phyloP scores from a whole-genome alignment of 2,329 filamentous ascomycete species.

The Ophiostoma triangulosporum region DNA sequence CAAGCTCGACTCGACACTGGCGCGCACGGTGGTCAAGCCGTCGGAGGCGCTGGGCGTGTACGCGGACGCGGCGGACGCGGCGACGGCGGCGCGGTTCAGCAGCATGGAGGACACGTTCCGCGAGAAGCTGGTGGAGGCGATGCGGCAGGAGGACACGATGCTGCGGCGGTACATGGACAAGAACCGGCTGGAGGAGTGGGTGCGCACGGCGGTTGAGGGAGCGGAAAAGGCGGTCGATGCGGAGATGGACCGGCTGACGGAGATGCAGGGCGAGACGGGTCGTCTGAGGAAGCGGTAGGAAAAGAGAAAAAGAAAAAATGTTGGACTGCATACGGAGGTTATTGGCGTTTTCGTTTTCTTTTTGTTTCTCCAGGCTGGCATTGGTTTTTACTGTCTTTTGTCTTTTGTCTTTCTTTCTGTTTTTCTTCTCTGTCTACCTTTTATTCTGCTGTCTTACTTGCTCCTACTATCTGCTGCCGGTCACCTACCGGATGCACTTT shows the following conservation, averaged over 20 bases:
- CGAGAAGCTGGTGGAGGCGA: slow-evolving; percentile 55
- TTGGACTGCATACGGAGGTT: background rate
- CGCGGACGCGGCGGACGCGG: slow-evolving; percentile 44
- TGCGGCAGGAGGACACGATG: slow-evolving; percentile 56
- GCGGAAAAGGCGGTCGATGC: slow-evolving; percentile 19
- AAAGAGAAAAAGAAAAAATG: background rate
- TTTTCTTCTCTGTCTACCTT: background rate
- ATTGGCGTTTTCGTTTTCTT: background rate
- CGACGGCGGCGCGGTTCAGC: slow-evolving; percentile 31
- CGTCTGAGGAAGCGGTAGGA: no score
- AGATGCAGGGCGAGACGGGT: slow-evolving; percentile 5
- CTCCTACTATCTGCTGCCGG: no score
- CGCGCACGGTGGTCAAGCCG: slow-evolving; percentile 35
- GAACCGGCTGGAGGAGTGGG: slow-evolving; percentile 58
- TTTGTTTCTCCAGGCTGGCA: no score
- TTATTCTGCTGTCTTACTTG: no score
- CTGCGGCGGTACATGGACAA: slow-evolving; percentile 53
- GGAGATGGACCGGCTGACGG: slow-evolving; percentile 14
- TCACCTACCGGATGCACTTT: no score
- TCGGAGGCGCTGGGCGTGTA: slow-evolving; percentile 45
- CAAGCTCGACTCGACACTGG: slow-evolving; percentile 15
- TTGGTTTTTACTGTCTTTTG: background rate
- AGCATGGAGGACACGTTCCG: slow-evolving; percentile 49
- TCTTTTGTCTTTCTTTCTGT: background rate
- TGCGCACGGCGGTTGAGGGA: slow-evolving; percentile 15